Base-by-base conservation (phyloP, 208 protist genomes). In the Trypanosoma scelopori region DNA sequence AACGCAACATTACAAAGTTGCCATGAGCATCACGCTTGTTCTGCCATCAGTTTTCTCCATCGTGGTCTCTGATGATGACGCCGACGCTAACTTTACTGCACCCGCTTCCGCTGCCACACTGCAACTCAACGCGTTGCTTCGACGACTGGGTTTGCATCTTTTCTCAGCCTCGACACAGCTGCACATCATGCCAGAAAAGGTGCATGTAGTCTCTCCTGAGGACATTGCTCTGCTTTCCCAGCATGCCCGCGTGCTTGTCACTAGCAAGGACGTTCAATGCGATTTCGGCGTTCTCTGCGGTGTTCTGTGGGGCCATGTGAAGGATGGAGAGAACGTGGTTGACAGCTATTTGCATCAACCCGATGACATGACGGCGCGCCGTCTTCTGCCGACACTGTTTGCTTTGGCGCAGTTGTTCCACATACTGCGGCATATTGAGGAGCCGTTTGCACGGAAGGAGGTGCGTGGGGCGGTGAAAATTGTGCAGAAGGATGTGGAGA, bases 241-340 rank as follows among this genome's bases (percentile, higher is more conserved):
- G 23, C 43, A 88, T 70, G 78, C 78, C 5, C 55, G 70, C 11
- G 30, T 76, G 5, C 67, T 92, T 27, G 70, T 74, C 3, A 65
- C 58, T n/a, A 39, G 78, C 63, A 52, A 49, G 55, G 55, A 64
- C 32, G 45, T 92, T 18, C 60, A 65, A 1, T 92, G 85, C 66
- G 83, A 92, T 58, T 87, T 86, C 62, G 43, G 59, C 35, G 78
- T 81, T 35, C 72, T 92, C 16, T 80, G 65, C 1, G 63, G 71
- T 11, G 71, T 92, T 28, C 62, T 92, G 28, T 92, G 86, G 83
- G 81, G 78, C 28, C 85, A 88, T 67, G 57, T 73, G 46, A 74
- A 74, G 63, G 42, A 80, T 35, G 71, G 67, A 3, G 82, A 82
- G 22, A 55, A 61, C 9, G 42, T 62, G 1, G 57, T 84, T 20